Conservation (phyloP, 352 stramenopile species). For the Globisporangium rhizosaccharum region DNA sequence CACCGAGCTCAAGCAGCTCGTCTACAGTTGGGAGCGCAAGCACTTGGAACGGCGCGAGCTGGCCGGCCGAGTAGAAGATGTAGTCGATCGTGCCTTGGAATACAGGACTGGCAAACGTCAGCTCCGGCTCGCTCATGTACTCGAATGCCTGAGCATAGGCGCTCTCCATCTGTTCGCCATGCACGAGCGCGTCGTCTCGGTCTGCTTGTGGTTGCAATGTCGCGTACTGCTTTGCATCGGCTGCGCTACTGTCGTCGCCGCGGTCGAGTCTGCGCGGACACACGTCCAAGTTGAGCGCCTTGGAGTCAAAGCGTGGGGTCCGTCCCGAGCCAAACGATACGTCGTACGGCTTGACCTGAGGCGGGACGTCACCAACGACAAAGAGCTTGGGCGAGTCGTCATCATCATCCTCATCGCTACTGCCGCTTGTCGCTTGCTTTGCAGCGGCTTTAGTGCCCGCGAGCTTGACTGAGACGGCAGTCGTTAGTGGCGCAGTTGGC, state of each 20-base stretch:
- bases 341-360: slow-evolving; percentile 43
- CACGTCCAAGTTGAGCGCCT: slow-evolving; percentile 27
- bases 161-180: slow-evolving; percentile 64
- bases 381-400: slow-evolving; percentile 13
- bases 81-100: slow-evolving; percentile 77
- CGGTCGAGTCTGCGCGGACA: slow-evolving; percentile 27
- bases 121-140: slow-evolving; percentile 53
- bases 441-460: not conserved
- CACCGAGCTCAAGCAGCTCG: slow-evolving; percentile 29
- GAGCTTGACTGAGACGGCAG: slow-evolving; percentile 21
- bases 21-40: slow-evolving; percentile 46
- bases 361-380: slow-evolving; percentile 28
- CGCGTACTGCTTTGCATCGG: slow-evolving; percentile 24
- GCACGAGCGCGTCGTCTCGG: slow-evolving; percentile 44
- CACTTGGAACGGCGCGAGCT: slow-evolving; percentile 49
- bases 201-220: slow-evolving; percentile 35
- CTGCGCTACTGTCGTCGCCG: not conserved
- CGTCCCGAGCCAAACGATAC: slow-evolving; percentile 51
- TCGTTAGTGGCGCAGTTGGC: slow-evolving; percentile 52
- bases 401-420: not conserved
- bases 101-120: slow-evolving; percentile 56
- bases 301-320: slow-evolving; percentile 58
- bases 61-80: slow-evolving; percentile 69
- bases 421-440: not conserved
- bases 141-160: slow-evolving; percentile 59